Conservation (phyloP, 768 basidiomycete genomes). For the Phallus indusiatus region DNA sequence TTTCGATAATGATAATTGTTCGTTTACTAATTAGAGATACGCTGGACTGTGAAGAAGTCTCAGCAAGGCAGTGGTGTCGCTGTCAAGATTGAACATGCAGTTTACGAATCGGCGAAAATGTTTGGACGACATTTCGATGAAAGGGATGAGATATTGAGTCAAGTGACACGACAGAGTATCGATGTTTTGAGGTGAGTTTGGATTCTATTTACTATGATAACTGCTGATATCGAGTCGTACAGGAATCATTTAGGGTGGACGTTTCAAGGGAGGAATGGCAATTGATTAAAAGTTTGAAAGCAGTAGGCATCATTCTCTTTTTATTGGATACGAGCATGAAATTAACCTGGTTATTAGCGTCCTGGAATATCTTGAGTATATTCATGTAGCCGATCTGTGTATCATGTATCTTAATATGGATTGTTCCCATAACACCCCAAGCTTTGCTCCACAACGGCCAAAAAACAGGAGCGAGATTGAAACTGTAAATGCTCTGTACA, state of each 20-base stretch:
- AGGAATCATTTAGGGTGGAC: constrained; percentile 83
- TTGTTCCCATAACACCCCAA: no score
- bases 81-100: constrained; percentile 96
- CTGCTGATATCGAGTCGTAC: not conserved
- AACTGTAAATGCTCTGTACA: no score
- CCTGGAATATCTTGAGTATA: not conserved
- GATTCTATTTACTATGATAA: not conserved
- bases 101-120: constrained; percentile 92
- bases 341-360: not conserved
- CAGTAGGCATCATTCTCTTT: constrained; percentile 33
- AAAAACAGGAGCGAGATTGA: no score
- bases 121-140: constrained; percentile 95
- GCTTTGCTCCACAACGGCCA: no score
- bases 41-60: constrained; percentile 78
- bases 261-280: constrained; percentile 89
- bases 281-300: constrained; percentile 81
- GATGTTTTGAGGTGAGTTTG: constrained; percentile 75
- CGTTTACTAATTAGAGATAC: not conserved
- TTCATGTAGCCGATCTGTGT: no score
- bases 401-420: no score
- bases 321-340: not conserved
- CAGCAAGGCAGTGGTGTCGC: constrained; percentile 96
- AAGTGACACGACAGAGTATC: constrained; percentile 86
- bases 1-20: not conserved
- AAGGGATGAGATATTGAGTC: constrained; percentile 87